Conservation (phyloP, 164 flowering plant species). For the Umbilicus rupestris region DNA sequence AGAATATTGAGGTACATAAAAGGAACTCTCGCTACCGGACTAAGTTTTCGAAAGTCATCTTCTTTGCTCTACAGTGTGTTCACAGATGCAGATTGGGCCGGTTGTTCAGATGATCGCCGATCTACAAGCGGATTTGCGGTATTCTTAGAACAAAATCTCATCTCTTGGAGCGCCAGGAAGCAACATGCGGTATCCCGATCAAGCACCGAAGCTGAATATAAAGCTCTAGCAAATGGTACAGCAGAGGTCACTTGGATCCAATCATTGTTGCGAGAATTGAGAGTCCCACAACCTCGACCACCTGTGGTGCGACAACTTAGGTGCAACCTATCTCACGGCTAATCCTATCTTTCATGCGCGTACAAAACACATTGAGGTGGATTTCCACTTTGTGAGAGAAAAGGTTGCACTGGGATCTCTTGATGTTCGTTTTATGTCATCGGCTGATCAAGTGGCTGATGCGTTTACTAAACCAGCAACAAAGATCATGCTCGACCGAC, state of each 20-base stretch:
- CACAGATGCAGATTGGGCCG: constrained; percentile 12
- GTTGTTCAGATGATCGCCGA: background rate
- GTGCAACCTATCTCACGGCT: background rate
- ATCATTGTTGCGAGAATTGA: background rate
- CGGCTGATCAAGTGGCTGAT: background rate
- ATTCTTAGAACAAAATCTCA: background rate
- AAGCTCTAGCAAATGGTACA: background rate
- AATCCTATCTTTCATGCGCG: background rate
- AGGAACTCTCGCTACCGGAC: background rate
- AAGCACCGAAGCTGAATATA: background rate
- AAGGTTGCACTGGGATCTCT: background rate
- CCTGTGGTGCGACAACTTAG: background rate
- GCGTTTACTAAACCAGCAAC: background rate
- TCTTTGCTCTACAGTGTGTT: background rate
- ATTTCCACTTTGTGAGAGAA: constrained; percentile 4
- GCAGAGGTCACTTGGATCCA: background rate
- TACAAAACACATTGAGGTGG: constrained; percentile 5
- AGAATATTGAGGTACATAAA: background rate
- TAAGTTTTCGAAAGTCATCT: background rate
- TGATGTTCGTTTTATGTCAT: background rate
- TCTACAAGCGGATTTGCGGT: background rate
- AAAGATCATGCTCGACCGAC: background rate
- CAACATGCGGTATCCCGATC: constrained; percentile 6
- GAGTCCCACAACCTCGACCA: background rate
- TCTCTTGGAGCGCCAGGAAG: constrained; percentile 9